Percentiles rank a stretch among this genome's conserved stretches.
Conservation (phyloP, 2,329 filamentous ascomycete species). For the Ceratocystis ficicola region DNA sequence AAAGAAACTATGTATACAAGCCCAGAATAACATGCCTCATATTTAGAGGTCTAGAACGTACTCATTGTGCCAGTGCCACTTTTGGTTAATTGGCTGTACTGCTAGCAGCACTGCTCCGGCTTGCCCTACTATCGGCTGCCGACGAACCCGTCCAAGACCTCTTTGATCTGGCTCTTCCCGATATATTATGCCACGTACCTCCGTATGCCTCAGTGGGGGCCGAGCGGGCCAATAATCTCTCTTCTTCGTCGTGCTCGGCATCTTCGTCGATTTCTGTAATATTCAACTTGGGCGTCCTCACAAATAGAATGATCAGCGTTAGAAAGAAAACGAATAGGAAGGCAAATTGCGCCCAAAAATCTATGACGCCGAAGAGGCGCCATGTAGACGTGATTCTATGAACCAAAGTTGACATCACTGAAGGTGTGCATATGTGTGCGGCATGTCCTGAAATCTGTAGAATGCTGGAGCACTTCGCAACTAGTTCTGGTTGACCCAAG, state of each 20-base stretch:
- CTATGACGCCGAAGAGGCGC: slow-evolving; percentile 83
- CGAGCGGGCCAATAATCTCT: slow-evolving; percentile 80
- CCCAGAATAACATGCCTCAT: neutral
- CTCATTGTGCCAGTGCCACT: neutral
- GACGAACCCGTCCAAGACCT: neutral
- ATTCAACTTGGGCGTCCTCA: slow-evolving; percentile 68
- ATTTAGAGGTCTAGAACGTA: neutral
- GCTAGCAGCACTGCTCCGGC: neutral
- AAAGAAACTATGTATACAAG: neutral
- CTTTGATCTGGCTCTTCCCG: slow-evolving; percentile 15
- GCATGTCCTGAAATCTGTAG: slow-evolving; percentile 54
- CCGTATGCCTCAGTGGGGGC: slow-evolving; percentile 44
- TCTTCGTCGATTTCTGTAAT: slow-evolving; percentile 73
- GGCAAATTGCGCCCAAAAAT: slow-evolving; percentile 92
- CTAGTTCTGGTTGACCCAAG: slow-evolving; percentile 52
- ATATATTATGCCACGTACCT: slow-evolving; percentile 16
- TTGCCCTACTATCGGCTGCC: neutral
- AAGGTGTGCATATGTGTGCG: slow-evolving; percentile 75
- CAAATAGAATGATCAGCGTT: slow-evolving; percentile 64
- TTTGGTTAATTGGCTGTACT: neutral
- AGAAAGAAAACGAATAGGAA: slow-evolving; percentile 77
- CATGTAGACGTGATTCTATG: slow-evolving; percentile 89
- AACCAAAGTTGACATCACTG: slow-evolving; percentile 80
- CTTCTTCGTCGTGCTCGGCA: slow-evolving; percentile 83
- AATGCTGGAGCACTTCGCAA: slow-evolving; percentile 72